Evolutionary conservation across 164 flowering plant genomes (phyloP), one percentile per base, ranked within the genome.

Genomic region (Piper longum): DNA sequence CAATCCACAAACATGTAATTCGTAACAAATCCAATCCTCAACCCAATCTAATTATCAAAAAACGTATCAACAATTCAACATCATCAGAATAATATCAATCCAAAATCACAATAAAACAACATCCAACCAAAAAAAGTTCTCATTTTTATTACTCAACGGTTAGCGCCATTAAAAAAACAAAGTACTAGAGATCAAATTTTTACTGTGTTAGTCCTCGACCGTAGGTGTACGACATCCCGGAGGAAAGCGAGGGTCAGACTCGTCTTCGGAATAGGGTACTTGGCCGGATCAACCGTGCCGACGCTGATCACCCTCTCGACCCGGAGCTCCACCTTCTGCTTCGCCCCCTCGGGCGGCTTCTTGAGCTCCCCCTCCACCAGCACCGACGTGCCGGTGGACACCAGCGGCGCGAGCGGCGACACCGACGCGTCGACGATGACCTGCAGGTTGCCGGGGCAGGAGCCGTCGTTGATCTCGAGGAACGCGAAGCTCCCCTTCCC

Each of bases 201-300:
- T 70, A 91, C 98, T 78, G 90, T 86, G 66, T 88, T 92, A 42
- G 98, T 92, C 62, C 85, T 76, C 3, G 96, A 72, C 5, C 98
- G 81, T 39, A 89, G 79, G 65, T 89, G 98, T 19, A 88, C 81
- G 55, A 65, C 16, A 64, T 92, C 96, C 60, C 98, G 77, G 8
- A 89, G 69, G 62, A 77, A 76, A 72, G 89, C 98, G 19, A 86
- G 89, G 8, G 91, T 82, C 48, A 86, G 82, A 70, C 57, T 82
- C 0, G 95, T 85, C 75, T 92, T 92, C 0, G 96, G 95, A 59
- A 92, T 56, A 0, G 95, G 97, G 68, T 92, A 88, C 76, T 74
- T 80, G 0, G 77, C 83, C 7, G 98, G 84, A 67, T 89, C 98
- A 7, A 78, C 84, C 0, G 79, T 67, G 0, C 97, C 96, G 16